These are phyloP conservation scores for Fusarium bactridioides DNA, from an alignment of 2,329 filamentous ascomycete species.

Conservation along the genomic window DNA sequence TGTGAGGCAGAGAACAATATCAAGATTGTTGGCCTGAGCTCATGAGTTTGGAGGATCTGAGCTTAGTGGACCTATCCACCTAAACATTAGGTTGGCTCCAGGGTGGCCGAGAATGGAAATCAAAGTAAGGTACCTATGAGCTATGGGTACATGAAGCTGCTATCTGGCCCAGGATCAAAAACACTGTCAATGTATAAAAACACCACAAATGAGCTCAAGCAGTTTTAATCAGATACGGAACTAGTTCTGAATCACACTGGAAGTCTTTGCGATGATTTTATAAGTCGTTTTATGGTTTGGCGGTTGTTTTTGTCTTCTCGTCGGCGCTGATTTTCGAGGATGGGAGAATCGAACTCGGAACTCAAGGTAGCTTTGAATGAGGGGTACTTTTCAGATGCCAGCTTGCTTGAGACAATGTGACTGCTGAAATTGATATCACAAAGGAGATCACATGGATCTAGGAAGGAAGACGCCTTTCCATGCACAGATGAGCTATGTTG, in stretches of 20 bases:
- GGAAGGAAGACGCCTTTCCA: neutral
- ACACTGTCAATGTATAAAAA: neutral
- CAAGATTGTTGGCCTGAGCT: conserved; percentile 33
- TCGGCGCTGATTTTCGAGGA: neutral
- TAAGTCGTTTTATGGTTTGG: fast-evolving
- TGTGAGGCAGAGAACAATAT: conserved; percentile 43
- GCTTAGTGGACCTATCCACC: conserved; percentile 16
- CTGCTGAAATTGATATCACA: neutral
- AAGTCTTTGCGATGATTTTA: fast-evolving
- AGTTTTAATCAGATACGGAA: fast-evolving
- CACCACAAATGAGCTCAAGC: neutral
- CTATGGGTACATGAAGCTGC: neutral
- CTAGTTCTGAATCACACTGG: fast-evolving
- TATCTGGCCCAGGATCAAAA: neutral
- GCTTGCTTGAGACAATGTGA: neutral
- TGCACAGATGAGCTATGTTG: neutral
- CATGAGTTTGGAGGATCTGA: conserved; percentile 14
- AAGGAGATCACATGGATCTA: neutral
- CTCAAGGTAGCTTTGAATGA: neutral
- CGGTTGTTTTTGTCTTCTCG: neutral
- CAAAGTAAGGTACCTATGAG: neutral
- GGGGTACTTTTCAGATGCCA: neutral
- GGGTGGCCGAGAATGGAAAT: neutral
- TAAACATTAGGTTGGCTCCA: conserved; percentile 1
- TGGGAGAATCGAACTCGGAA: neutral